phyloP scores from a whole-genome alignment of 2,329 filamentous ascomycete species.

The Aspergillus alliaceus region DNA sequence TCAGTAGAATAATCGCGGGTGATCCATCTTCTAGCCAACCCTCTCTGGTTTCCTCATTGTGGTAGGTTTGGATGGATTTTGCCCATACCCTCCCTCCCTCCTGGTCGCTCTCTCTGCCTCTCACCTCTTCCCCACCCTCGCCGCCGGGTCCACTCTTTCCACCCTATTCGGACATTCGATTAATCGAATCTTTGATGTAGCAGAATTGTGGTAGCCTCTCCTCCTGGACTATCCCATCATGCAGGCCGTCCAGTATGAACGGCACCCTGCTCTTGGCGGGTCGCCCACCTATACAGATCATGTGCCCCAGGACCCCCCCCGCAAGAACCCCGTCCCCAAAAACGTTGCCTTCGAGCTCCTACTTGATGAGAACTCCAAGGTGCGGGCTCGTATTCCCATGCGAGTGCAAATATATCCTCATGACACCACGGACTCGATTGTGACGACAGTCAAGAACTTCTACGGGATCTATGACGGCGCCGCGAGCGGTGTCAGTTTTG shows the following conservation, averaged over 20 bases:
- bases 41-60: constrained; percentile 30
- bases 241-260: constrained; percentile 36
- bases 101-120: constrained; percentile 21
- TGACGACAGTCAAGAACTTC: constrained; percentile 98
- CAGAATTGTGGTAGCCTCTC: constrained; percentile 27
- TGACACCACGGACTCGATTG: constrained; percentile 95
- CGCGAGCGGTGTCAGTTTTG: constrained; percentile 86
- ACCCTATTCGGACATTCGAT: constrained; percentile 31
- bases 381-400: constrained; percentile 64
- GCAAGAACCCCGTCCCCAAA: constrained; percentile 49
- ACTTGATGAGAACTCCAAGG: constrained; percentile 57
- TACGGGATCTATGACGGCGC: constrained; percentile 88
- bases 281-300: constrained; percentile 28
- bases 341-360: constrained; percentile 66
- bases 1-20: constrained; percentile 32
- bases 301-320: constrained; percentile 36
- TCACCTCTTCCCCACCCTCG: constrained; percentile 10
- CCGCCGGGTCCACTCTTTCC: constrained; percentile 9
- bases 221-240: constrained; percentile 29
- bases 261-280: constrained; percentile 35
- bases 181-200: constrained; percentile 34
- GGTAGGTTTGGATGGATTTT: constrained; percentile 40
- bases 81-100: constrained; percentile 27
- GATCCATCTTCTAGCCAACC: constrained; percentile 29
- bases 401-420: constrained; percentile 85